Evolutionary conservation across 2,329 filamentous ascomycete genomes (phyloP), one percentile per base, ranked within the genome.

Genomic region (Neofusicoccum parvum): DNA sequence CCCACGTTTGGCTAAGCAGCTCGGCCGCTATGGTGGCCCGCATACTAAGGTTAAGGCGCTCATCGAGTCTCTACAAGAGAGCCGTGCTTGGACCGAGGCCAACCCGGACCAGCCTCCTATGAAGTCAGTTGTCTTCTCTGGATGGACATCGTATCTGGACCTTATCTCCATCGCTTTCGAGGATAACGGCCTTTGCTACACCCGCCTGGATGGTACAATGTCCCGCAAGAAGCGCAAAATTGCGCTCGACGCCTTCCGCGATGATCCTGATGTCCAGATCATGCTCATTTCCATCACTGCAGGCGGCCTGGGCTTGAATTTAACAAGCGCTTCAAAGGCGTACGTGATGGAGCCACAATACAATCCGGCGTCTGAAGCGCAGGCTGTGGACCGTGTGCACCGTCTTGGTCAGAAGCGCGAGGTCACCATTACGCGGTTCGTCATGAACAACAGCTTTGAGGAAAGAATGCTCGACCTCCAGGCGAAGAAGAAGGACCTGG

Each of bases 341-440:
- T 98, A 95, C 76, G 91, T 98, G 72, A 98, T 99, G 94, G 95
- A 99, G 76, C 95, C 95, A 5, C 94, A 97, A 74, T 99, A 94
- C 81, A 99, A 99, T 73, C 95, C 95, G 0, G 94, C 93, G 0
- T 92, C 94, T 0, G 94, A 99, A 77, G 92, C 93, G 5, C 95
- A 99, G 79, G 95, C 95, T 1, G 86, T 98, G 7, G 95, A 98
- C 75, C 92, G 95, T 36, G 92, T 99, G 5, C 94, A 97, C 76
- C 89, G 94, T 17, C 82, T 97, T 1, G 94, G 65, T 0, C 95
- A 99, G 81, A 95, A 87, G 71, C 85, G 95, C n/a, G 87, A 89
- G 12, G 95, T 99, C 0, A 86, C 86, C n/a, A 96, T 93, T 1
- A 88, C 92, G 43, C 88, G 94, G 43, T 98, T 92, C 76, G 90